A percentile compares a stretch with the other conserved stretches of the same genome.
These are phyloP conservation scores for Entomortierella beljakovae DNA, from an alignment of 192 early-diverging fungal genomes.

Conservation along the genomic window DNA sequence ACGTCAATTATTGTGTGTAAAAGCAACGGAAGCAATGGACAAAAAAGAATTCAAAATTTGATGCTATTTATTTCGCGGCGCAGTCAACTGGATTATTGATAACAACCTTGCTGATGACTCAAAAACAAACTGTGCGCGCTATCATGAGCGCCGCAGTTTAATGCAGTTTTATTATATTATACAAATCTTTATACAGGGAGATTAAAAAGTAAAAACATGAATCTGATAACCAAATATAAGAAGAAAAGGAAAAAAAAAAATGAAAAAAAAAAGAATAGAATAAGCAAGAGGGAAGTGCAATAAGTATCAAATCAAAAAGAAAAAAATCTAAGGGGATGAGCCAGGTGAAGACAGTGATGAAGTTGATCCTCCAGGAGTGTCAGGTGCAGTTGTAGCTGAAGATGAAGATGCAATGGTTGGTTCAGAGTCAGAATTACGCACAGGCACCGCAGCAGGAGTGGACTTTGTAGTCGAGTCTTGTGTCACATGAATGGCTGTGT, in stretches of 20 bases:
- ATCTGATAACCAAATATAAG: no score
- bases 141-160: neutral
- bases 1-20: neutral
- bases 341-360: conserved; percentile 13
- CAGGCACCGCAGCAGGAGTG: conserved; percentile 6
- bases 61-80: neutral
- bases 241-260: neutral
- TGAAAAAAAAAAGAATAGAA: neutral
- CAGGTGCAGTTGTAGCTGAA: neutral
- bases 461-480: neutral
- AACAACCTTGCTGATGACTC: no score
- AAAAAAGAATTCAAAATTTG: neutral
- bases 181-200: neutral
- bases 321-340: conserved; percentile 2
- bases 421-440: conserved; percentile 1
- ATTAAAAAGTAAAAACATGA: no score
- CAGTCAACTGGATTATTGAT: no score
- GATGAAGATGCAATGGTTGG: neutral
- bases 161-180: neutral
- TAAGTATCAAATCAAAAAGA: neutral
- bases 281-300: neutral
- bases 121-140: neutral
- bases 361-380: conserved; percentile 1
- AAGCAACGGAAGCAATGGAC: no score
- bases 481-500: neutral